Percentiles rank a stretch among this genome's conserved stretches.
These are phyloP conservation scores for Verticillium nonalfalfae DNA, from an alignment of 2,329 filamentous ascomycete genomes.

Conservation along the genomic window DNA sequence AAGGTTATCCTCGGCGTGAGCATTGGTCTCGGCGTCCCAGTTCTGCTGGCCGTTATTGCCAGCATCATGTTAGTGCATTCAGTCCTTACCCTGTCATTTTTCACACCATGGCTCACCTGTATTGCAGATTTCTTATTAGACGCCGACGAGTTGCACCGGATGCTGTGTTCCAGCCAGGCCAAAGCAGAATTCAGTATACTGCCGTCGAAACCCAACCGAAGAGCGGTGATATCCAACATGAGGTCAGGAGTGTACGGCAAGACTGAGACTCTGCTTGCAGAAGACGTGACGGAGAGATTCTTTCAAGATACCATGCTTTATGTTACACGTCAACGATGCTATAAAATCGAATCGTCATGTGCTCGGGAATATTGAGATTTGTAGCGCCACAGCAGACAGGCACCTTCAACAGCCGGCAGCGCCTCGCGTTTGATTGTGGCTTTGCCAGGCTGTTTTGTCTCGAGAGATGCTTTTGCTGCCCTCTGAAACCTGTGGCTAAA, in stretches of 20 bases:
- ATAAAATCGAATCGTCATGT: not conserved
- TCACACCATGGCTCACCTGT: not conserved
- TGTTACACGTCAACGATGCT: not conserved
- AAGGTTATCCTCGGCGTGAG: constrained; percentile 40
- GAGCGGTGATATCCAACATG: not conserved
- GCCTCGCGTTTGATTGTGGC: not conserved
- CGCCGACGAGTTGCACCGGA: not conserved
- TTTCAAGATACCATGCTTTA: not conserved
- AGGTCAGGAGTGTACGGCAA: not conserved
- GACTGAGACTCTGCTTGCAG: not conserved
- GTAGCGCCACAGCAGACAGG: constrained; percentile 13
- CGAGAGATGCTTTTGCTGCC: constrained; percentile 21
- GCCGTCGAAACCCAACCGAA: not conserved
- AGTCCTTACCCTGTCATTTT: not conserved
- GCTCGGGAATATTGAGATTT: not conserved
- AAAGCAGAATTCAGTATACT: not conserved
- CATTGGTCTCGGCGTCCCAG: constrained; percentile 36
- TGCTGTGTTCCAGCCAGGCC: not conserved
- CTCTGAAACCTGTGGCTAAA: constrained; percentile 26
- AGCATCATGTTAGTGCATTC: not conserved
- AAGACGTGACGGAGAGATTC: not conserved
- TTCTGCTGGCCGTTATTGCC: constrained; percentile 23
- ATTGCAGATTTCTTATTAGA: not conserved
- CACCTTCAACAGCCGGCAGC: constrained; percentile 10
- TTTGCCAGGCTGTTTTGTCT: constrained; percentile 17